Percentiles rank a stretch among this genome's conserved stretches.
Evolutionary conservation across 2,329 filamentous ascomycete species (phyloP).

Genomic region (Neonectria hederae): DNA sequence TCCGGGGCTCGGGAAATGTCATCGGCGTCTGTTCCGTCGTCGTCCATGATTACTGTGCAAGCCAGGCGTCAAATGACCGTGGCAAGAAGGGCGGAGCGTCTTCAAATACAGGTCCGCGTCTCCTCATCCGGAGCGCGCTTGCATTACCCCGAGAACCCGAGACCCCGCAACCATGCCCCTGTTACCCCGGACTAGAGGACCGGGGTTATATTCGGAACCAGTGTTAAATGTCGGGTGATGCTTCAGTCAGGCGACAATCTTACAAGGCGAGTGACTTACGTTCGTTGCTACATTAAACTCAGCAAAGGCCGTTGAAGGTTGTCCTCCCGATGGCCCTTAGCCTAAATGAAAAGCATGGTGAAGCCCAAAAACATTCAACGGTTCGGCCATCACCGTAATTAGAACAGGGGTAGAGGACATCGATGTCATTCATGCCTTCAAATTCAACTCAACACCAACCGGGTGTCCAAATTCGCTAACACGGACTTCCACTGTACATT

Average conservation of each 20-base stretch:
- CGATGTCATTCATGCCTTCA: background rate
- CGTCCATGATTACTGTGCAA: background rate
- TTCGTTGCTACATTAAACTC: no score
- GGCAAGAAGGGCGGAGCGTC: background rate
- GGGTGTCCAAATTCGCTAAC: background rate
- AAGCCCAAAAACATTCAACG: no score
- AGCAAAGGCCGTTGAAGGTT: no score
- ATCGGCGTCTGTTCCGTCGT: conserved; percentile 7
- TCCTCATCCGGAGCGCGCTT: conserved; percentile 1
- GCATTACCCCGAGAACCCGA: conserved; percentile 1
- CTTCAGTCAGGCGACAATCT: background rate
- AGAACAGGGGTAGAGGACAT: background rate
- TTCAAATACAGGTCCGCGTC: conserved; percentile 3
- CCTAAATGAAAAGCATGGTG: background rate
- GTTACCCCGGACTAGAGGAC: background rate
- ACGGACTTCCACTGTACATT: background rate
- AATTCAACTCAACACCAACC: background rate
- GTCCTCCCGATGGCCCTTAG: no score
- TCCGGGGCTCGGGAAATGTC: conserved; percentile 7
- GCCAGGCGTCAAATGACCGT: background rate
- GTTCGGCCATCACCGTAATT: background rate
- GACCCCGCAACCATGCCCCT: background rate
- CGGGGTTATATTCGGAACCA: background rate
- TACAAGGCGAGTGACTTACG: no score
- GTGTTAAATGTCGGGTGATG: background rate